Percentiles rank a stretch among this genome's conserved stretches.
These are phyloP conservation scores for Eucalyptus polybractea DNA, from an alignment of 345 rosid genomes.

Conservation along the genomic window DNA sequence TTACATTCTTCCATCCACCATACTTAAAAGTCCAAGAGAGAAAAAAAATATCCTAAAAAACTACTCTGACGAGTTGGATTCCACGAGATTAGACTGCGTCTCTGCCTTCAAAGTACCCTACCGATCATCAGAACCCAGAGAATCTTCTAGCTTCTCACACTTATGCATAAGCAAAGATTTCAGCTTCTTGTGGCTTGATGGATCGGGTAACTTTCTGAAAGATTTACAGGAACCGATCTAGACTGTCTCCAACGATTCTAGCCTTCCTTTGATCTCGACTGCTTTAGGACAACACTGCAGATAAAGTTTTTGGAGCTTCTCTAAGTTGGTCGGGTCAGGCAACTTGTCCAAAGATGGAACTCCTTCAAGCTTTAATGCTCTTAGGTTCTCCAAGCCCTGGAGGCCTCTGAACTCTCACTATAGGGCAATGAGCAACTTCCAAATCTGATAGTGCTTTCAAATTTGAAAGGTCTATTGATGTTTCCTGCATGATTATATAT, in stretches of 20 bases:
- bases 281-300: background rate
- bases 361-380: background rate
- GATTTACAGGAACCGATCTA: background rate
- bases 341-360: background rate
- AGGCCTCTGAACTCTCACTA: background rate
- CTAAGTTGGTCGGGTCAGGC: background rate
- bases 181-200: background rate
- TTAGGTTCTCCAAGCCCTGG: background rate
- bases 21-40: too few species aligned
- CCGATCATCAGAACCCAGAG: background rate
- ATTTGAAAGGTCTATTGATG: background rate
- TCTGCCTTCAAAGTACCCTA: rapidly evolving
- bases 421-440: too few species aligned
- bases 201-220: background rate
- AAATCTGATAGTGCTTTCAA: background rate
- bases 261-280: background rate
- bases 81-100: background rate
- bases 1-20: too few species aligned
- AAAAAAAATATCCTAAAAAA: too few species aligned
- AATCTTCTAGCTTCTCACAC: background rate
- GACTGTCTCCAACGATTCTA: too few species aligned
- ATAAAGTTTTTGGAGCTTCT: background rate
- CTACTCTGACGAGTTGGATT: background rate
- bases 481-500: background rate
- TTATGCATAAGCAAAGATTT: background rate